Conservation (phyloP, 768 basidiomycete genomes). For the Cytidiella melzeri region DNA sequence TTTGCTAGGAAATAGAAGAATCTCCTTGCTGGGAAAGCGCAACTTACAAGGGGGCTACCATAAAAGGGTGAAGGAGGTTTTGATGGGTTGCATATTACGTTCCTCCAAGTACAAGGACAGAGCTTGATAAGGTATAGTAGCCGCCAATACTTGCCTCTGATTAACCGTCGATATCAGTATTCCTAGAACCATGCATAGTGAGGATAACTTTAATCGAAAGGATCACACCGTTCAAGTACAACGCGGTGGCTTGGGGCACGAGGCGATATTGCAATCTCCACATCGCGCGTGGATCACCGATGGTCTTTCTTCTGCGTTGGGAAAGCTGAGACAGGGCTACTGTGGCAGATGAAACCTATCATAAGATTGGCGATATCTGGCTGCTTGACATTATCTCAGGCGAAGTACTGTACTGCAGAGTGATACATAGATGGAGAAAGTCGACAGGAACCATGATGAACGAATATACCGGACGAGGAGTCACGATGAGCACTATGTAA, state of each 20-base stretch:
- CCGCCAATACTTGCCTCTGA: no score
- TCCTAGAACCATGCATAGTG: background rate
- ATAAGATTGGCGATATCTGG: background rate
- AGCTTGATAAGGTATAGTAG: background rate
- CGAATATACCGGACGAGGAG: slow-evolving; percentile 10
- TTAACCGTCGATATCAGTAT: background rate
- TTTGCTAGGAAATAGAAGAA: slow-evolving; percentile 6
- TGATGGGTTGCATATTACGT: slow-evolving; percentile 2
- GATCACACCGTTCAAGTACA: background rate
- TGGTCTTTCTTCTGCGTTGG: background rate
- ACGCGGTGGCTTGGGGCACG: background rate
- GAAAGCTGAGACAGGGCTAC: background rate
- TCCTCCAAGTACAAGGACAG: slow-evolving; percentile 2
- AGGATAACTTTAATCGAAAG: background rate
- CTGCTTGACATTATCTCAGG: no score
- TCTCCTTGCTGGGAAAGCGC: background rate
- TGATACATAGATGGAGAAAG: background rate
- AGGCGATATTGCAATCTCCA: no score
- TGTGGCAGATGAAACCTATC: background rate
- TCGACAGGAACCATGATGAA: background rate
- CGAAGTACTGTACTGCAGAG: background rate
- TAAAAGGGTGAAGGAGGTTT: slow-evolving; percentile 14
- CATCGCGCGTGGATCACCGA: no score
- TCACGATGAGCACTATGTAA: slow-evolving; percentile 15
- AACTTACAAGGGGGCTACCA: slow-evolving; percentile 14